Evolutionary conservation across 192 early-diverging fungal genomes (phyloP).

Genomic region (Coemansia sp.): DNA sequence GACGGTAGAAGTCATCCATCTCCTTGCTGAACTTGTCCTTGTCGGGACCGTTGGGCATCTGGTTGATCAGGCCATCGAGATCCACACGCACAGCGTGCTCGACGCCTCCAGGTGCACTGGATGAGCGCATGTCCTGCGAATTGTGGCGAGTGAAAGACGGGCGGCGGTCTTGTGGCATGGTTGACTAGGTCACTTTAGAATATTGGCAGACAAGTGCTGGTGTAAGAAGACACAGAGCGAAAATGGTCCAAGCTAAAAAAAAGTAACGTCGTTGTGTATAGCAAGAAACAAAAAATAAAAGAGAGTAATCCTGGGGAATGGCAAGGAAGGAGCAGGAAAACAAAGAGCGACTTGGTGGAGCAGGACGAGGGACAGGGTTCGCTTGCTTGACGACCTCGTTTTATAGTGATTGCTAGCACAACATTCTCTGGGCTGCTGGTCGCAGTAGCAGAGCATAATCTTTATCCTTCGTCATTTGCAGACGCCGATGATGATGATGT

Average conservation of each 20-base stretch:
- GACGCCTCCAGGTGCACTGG: constrained; percentile 38
- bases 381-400: neutral
- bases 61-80: constrained; percentile 38
- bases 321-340: constrained; percentile 4
- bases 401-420: constrained; percentile 1
- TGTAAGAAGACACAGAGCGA: too few relatives aligned
- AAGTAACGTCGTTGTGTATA: too few relatives aligned
- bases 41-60: constrained; percentile 39
- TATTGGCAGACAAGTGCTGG: too few relatives aligned
- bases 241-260: too few relatives aligned
- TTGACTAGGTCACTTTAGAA: neutral
- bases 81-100: constrained; percentile 52
- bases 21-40: constrained; percentile 64
- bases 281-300: constrained; percentile 5
- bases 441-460: neutral
- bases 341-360: neutral
- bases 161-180: constrained; percentile 46
- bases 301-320: neutral
- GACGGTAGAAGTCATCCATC: constrained; percentile 82
- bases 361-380: constrained; percentile 9
- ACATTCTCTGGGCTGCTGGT: constrained; percentile 4
- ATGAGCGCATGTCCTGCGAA: constrained; percentile 48
- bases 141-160: constrained; percentile 49
- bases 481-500: neutral
- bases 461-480: too few relatives aligned